phyloP scores from a whole-genome alignment of 1,284 basidiomycete genomes.

The Marasmius sp. region DNA sequence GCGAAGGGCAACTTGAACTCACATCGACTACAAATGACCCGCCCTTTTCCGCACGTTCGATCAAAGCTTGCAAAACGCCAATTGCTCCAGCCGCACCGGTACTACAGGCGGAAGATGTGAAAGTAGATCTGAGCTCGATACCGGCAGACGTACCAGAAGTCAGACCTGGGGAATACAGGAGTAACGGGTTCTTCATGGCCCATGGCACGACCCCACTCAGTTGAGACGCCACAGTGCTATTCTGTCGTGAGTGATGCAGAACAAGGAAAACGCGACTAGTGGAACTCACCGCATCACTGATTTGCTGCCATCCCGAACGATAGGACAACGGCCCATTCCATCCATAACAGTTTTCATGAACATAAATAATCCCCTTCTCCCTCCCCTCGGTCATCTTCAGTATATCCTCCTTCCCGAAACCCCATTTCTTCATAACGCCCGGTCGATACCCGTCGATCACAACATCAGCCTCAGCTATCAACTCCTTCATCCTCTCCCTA shows the following conservation, averaged over 20 bases:
- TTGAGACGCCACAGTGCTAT: slow-evolving; percentile 11
- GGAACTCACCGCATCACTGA: slow-evolving; percentile 14
- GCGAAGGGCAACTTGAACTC: background rate
- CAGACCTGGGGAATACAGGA: slow-evolving; percentile 15
- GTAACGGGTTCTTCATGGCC: slow-evolving; percentile 14
- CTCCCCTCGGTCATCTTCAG: slow-evolving; percentile 20
- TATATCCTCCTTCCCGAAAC: slow-evolving; percentile 28
- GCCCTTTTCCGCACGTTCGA: slow-evolving; percentile 9
- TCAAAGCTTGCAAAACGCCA: slow-evolving; percentile 9
- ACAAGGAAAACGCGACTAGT: background rate
- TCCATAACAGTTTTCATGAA: slow-evolving; percentile 26
- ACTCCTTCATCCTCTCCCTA: slow-evolving; percentile 14
- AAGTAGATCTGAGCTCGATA: background rate
- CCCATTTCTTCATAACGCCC: slow-evolving; percentile 25
- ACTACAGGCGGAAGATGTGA: background rate
- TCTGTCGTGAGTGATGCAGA: background rate
- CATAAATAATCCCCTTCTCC: slow-evolving; percentile 24
- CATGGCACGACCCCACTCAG: slow-evolving; percentile 8
- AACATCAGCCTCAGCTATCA: slow-evolving; percentile 26
- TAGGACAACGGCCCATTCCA: slow-evolving; percentile 11
- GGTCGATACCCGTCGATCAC: slow-evolving; percentile 30
- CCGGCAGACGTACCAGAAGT: slow-evolving; percentile 7
- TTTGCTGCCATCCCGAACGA: slow-evolving; percentile 17
- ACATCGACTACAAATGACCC: slow-evolving; percentile 10
- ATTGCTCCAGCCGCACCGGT: slow-evolving; percentile 12